A percentile compares a stretch with the other conserved stretches of the same genome.
These are phyloP conservation scores for Mrakia hoshinonis DNA, from an alignment of 768 basidiomycete genomes.

Conservation along the genomic window DNA sequence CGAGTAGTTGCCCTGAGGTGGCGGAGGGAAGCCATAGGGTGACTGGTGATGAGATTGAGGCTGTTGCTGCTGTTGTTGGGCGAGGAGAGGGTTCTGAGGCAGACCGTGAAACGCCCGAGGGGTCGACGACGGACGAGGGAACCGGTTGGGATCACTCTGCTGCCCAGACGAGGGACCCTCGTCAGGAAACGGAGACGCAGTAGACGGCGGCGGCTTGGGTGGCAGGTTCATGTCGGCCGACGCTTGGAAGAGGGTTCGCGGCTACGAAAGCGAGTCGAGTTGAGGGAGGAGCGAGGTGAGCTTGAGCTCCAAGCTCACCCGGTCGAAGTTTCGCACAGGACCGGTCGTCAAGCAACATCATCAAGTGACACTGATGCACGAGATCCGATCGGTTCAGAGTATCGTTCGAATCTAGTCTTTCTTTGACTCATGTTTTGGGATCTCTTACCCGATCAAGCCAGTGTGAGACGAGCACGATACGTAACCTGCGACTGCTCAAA, in stretches of 20 bases:
- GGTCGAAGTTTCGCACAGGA: no score
- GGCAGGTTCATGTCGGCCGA: not conserved
- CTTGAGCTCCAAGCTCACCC: no score
- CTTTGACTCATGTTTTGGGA: no score
- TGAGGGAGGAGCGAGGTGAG: not conserved
- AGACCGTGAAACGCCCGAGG: not conserved
- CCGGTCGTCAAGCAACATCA: no score
- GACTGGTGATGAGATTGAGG: not conserved
- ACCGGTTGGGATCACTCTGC: not conserved
- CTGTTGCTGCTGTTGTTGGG: constrained; percentile 8
- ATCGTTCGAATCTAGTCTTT: no score
- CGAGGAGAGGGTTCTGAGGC: constrained; percentile 5
- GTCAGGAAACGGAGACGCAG: not conserved
- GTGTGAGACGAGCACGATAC: no score
- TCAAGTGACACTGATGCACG: no score
- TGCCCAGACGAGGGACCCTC: not conserved
- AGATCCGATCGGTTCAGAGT: no score
- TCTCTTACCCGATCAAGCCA: no score
- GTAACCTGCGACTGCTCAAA: no score
- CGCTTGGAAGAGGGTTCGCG: not conserved
- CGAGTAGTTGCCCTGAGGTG: not conserved
- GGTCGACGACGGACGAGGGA: not conserved
- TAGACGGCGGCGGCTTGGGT: not conserved
- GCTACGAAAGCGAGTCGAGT: no score
- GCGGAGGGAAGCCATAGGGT: not conserved